phyloP scores from a whole-genome alignment of 73 alveolate genomes.

The Paramecium biaurelia region DNA sequence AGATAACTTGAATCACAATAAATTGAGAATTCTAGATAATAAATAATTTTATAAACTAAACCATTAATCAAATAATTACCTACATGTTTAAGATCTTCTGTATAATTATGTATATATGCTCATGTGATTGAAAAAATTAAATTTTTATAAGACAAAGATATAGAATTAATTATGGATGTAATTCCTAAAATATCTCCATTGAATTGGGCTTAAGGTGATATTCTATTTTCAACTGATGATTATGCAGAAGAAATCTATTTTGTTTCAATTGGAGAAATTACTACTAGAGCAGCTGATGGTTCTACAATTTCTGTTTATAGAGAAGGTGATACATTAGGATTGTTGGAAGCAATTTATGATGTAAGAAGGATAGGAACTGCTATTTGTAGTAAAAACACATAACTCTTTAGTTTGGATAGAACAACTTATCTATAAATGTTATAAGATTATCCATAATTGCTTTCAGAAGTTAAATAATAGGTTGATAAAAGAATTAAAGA shows the following conservation, averaged over 20 bases:
- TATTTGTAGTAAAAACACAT: background rate
- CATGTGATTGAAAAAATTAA: conserved; percentile 35
- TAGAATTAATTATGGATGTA: conserved; percentile 43
- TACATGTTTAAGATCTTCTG: conserved; percentile 43
- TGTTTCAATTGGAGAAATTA: conserved; percentile 36
- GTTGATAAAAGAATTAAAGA: conserved; percentile 42
- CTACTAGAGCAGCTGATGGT: conserved; percentile 55
- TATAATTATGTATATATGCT: conserved; percentile 39
- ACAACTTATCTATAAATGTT: conserved; percentile 34
- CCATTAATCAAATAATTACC: conserved; percentile 44
- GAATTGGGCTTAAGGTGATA: conserved; percentile 51
- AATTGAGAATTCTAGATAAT: background rate
- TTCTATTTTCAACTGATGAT: conserved; percentile 49
- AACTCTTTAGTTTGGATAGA: conserved; percentile 44
- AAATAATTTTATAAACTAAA: background rate
- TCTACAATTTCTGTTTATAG: background rate
- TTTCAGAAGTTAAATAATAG: conserved; percentile 28
- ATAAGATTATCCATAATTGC: conserved; percentile 1
- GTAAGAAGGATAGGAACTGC: conserved; percentile 53
- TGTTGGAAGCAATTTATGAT: conserved; percentile 31
- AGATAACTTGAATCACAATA: conserved; percentile 31
- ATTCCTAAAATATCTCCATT: conserved; percentile 50
- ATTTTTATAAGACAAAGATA: conserved; percentile 35
- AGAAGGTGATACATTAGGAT: conserved; percentile 50
- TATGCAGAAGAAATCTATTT: conserved; percentile 46